Evolutionary conservation across 2,329 filamentous ascomycete genomes (phyloP).

Genomic region (Trichoderma gracile): DNA sequence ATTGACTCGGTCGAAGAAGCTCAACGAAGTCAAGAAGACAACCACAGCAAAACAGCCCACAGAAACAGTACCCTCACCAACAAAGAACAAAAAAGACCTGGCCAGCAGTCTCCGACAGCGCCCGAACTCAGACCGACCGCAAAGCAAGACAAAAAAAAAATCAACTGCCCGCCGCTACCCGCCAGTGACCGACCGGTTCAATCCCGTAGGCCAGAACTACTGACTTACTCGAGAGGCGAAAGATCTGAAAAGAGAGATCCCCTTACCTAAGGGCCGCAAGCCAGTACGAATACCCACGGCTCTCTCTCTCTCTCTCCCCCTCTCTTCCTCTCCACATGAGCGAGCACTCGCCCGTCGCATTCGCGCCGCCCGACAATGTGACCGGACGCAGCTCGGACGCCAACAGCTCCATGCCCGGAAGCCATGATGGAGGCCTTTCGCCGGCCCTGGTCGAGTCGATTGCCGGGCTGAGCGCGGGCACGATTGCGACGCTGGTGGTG

Average conservation of each 20-base stretch:
- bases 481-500: conserved; percentile 80
- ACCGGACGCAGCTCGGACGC: conserved; percentile 26
- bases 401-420: conserved; percentile 48
- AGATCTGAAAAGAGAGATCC: too few relatives aligned
- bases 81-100: not conserved
- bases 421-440: conserved; percentile 61
- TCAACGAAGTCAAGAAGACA: not conserved
- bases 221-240: too few relatives aligned
- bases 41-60: not conserved
- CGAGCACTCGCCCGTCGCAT: conserved; percentile 17
- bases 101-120: not conserved
- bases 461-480: conserved; percentile 86
- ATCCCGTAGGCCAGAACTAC: too few relatives aligned
- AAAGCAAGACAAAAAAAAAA: not conserved
- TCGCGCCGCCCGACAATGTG: conserved; percentile 31
- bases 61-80: not conserved
- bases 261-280: too few relatives aligned
- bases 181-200: conserved; percentile 1
- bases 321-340: conserved; percentile 24
- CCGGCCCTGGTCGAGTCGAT: conserved; percentile 82
- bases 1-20: not conserved
- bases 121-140: not conserved
- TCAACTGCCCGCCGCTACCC: conserved; percentile 10
- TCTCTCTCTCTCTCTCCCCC: not conserved
- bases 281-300: too few relatives aligned